Conservation (phyloP, 129 eudicot genomes). For the Flaveria ramosissima region DNA sequence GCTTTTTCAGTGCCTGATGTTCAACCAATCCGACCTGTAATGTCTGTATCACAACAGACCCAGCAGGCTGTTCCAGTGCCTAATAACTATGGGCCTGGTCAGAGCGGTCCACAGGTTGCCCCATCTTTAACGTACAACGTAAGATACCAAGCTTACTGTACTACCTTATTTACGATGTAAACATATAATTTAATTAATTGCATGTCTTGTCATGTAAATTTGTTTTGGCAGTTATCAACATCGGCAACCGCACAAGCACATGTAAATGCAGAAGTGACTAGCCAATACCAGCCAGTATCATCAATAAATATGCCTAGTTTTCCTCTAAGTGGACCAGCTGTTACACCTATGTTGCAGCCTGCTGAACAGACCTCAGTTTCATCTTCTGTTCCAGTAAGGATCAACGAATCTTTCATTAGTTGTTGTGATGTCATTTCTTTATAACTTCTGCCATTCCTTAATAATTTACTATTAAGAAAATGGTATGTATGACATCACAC, state of each 20-base stretch:
- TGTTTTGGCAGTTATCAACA: conserved; percentile 41
- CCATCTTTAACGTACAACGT: conserved; percentile 53
- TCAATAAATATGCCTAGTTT: conserved; percentile 45
- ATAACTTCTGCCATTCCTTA: background rate
- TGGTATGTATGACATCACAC: conserved; percentile 13
- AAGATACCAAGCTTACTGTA: conserved; percentile 29
- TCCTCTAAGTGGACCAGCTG: conserved; percentile 50
- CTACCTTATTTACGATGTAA: conserved; percentile 2
- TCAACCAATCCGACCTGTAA: conserved; percentile 50
- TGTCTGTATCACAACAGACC: conserved; percentile 60
- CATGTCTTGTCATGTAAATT: conserved; percentile 13
- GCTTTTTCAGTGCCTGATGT: conserved; percentile 63
- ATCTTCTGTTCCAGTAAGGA: conserved; percentile 43
- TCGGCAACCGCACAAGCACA: conserved; percentile 59
- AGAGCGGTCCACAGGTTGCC: conserved; percentile 57
- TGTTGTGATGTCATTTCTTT: conserved; percentile 1
- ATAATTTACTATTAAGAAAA: background rate
- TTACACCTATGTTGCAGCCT: conserved; percentile 42
- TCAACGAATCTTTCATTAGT: background rate
- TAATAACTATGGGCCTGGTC: conserved; percentile 50
- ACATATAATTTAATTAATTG: background rate
- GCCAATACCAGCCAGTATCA: conserved; percentile 51
- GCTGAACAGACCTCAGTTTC: conserved; percentile 44
- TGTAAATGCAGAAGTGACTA: conserved; percentile 46
- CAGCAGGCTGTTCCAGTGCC: conserved; percentile 49